Evolutionary conservation across 169 alveolate genomes (phyloP).

Genomic region (Plasmodium vinckei): DNA sequence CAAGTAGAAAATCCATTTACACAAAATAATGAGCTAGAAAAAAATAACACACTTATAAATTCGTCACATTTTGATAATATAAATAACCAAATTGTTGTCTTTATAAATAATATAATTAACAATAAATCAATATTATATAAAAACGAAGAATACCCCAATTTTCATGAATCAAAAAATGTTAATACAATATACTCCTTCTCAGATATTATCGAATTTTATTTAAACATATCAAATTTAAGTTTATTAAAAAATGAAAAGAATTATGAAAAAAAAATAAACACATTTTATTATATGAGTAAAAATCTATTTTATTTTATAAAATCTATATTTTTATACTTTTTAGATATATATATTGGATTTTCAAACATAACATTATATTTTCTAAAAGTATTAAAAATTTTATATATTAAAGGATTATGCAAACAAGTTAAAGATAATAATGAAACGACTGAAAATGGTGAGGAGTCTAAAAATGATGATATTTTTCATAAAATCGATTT

Average conservation of each 20-base stretch:
- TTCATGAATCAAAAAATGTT: constrained; percentile 46
- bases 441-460: constrained; percentile 79
- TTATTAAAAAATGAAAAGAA: not conserved
- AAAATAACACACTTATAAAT: not conserved
- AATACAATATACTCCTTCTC: constrained; percentile 33
- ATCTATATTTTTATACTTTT: constrained; percentile 24
- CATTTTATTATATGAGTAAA: constrained; percentile 47
- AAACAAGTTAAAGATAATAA: constrained; percentile 77
- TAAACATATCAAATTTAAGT: not conserved
- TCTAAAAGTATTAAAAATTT: constrained; percentile 59
- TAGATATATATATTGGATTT: constrained; percentile 59
- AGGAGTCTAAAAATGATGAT: constrained; percentile 82
- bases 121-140: constrained; percentile 47
- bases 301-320: constrained; percentile 51
- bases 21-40: not conserved
- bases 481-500: constrained; percentile 80
- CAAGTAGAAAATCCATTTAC: not conserved
- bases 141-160: constrained; percentile 69
- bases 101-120: constrained; percentile 19
- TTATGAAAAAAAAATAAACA: constrained; percentile 3
- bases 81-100: constrained; percentile 21
- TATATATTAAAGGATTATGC: constrained; percentile 77
- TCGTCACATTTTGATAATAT: constrained; percentile 5
- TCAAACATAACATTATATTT: constrained; percentile 72
- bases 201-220: constrained; percentile 28